These are phyloP conservation scores for Raphanus sativus DNA, from an alignment of 345 rosid genomes.

Conservation along the genomic window DNA sequence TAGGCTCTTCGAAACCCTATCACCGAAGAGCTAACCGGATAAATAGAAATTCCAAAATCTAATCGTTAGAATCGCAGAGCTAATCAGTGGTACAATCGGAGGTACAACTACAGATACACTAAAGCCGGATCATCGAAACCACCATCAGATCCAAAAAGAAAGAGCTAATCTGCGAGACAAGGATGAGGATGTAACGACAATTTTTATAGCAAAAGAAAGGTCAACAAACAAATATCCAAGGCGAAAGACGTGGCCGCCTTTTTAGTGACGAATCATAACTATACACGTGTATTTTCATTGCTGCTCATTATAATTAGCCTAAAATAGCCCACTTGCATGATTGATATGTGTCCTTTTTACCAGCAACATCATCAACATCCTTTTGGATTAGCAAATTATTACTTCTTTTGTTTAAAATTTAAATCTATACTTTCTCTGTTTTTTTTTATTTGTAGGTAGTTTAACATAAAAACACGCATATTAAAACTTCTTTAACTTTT, in stretches of 20 bases:
- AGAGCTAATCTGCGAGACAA: constrained; percentile 8
- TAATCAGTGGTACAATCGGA: neutral
- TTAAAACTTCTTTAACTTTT: too few relatives aligned
- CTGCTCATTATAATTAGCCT: too few relatives aligned
- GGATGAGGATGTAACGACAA: neutral
- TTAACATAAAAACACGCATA: too few relatives aligned
- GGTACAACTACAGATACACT: neutral
- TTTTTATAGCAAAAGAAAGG: constrained; percentile 16
- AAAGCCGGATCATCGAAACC: constrained; percentile 11
- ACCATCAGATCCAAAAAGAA: neutral
- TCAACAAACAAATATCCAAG: constrained; percentile 11
- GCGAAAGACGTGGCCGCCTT: constrained; percentile 32
- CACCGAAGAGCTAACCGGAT: constrained; percentile 11
- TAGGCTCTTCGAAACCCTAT: constrained; percentile 77
- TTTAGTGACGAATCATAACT: neutral
- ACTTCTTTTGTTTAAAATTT: too few relatives aligned
- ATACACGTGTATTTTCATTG: constrained; percentile 4
- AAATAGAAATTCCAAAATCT: neutral
- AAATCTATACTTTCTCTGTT: too few relatives aligned
- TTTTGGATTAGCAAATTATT: too few relatives aligned
- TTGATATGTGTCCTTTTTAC: too few relatives aligned
- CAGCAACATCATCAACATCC: too few relatives aligned
- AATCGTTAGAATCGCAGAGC: constrained; percentile 9
- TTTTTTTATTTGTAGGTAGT: too few relatives aligned
- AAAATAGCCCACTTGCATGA: too few relatives aligned